phyloP scores from a whole-genome alignment of 176 grass and related monocot genomes.

The Alopecurus myosuroides region DNA sequence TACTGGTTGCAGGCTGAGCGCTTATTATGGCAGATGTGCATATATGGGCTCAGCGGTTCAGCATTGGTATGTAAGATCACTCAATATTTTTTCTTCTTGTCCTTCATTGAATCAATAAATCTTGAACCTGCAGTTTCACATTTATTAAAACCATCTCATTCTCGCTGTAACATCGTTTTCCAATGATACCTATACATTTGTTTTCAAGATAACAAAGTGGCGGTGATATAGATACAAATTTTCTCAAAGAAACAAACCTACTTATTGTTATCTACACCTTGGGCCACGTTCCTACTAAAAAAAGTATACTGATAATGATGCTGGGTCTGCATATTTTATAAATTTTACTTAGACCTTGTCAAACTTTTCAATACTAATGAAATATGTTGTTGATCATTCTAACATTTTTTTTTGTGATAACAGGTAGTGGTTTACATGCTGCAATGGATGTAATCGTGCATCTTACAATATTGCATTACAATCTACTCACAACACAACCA shows the following conservation, averaged over 20 bases:
- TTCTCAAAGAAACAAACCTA: not conserved
- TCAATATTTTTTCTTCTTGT: not conserved
- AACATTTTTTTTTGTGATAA: not conserved
- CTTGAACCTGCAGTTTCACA: not conserved
- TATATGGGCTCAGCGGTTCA: not conserved
- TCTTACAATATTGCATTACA: not conserved
- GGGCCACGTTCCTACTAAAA: not conserved
- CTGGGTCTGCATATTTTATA: not conserved
- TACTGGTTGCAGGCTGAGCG: constrained; percentile 36
- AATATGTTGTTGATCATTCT: not conserved
- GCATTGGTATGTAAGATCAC: too few species aligned
- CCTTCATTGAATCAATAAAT: not conserved
- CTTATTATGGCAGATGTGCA: too few species aligned
- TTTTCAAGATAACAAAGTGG: not conserved
- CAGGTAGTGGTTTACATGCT: not conserved
- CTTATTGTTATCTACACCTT: not conserved
- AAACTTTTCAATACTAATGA: not conserved
- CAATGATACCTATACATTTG: not conserved
- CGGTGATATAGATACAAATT: not conserved
- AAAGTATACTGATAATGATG: not conserved
- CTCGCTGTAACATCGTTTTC: not conserved
- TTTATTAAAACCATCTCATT: not conserved
- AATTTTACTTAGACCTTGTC: not conserved
- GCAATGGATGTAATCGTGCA: not conserved
- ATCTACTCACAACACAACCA: too few species aligned